These are phyloP conservation scores for Kwoniella sp. DNA, from an alignment of 768 basidiomycete species.

Conservation along the genomic window DNA sequence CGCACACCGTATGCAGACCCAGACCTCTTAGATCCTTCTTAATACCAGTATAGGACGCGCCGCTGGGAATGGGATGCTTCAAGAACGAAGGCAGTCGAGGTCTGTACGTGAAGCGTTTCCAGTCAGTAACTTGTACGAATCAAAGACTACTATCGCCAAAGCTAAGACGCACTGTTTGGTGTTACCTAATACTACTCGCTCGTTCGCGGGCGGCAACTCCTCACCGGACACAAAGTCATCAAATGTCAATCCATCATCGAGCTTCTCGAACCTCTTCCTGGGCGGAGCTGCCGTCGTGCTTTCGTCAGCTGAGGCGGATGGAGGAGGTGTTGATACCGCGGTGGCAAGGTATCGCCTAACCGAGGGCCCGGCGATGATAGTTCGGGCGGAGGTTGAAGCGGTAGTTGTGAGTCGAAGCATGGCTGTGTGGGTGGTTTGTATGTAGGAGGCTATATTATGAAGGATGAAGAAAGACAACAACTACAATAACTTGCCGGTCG, in stretches of 20 bases:
- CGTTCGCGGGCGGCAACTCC: conserved; percentile 33
- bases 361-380: conserved; percentile 12
- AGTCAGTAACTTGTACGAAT: neutral
- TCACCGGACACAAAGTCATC: conserved; percentile 54
- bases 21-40: conserved; percentile 94
- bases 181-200: conserved; percentile 52
- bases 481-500: neutral
- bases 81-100: conserved; percentile 83
- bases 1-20: conserved; percentile 91
- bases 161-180: conserved; percentile 44
- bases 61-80: conserved; percentile 89
- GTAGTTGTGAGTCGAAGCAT: conserved; percentile 17
- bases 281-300: neutral
- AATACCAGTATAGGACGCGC: conserved; percentile 83
- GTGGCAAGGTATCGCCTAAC: conserved; percentile 17
- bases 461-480: neutral
- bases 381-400: conserved; percentile 10
- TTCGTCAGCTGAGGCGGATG: conserved; percentile 4
- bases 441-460: neutral
- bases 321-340: neutral
- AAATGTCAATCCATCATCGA: conserved; percentile 53
- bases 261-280: conserved; percentile 35
- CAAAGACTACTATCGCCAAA: neutral
- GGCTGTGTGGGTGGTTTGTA: neutral
- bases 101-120: conserved; percentile 57